Evolutionary conservation across 345 rosid genomes (phyloP).

Genomic region (Lepidium africanum): DNA sequence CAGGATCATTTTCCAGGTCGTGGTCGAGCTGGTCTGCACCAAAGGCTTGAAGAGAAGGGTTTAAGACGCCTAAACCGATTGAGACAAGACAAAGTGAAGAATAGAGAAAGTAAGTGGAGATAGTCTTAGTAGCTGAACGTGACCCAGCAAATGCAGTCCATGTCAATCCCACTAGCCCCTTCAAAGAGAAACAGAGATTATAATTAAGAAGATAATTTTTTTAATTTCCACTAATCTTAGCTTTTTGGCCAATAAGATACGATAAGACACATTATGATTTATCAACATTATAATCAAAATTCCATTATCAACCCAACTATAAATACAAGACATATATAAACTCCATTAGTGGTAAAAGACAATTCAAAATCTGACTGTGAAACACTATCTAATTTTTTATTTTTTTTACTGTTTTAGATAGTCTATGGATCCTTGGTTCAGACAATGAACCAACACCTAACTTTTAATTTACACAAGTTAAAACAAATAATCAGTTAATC

Average conservation of each 20-base stretch:
- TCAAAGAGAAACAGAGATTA: neutral
- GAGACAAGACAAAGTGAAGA: slow-evolving; percentile 71
- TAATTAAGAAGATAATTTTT: neutral
- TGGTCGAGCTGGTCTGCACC: slow-evolving; percentile 76
- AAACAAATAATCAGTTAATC: neutral
- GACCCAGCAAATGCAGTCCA: slow-evolving; percentile 68
- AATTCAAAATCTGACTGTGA: neutral
- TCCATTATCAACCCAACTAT: neutral
- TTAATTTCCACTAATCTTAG: slow-evolving; percentile 9
- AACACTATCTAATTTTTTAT: neutral
- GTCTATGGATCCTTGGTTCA: neutral
- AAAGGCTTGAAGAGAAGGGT: slow-evolving; percentile 90
- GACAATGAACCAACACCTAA: neutral
- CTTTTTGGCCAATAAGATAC: slow-evolving; percentile 5
- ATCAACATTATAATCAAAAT: slow-evolving; percentile 2
- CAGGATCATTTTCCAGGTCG: slow-evolving; percentile 31
- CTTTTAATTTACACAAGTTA: neutral
- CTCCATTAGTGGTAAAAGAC: slow-evolving; percentile 2
- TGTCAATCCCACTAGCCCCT: slow-evolving; percentile 86
- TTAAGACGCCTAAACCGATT: slow-evolving; percentile 74
- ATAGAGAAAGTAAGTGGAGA: slow-evolving; percentile 52
- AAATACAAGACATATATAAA: neutral
- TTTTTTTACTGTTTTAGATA: neutral
- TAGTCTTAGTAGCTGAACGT: slow-evolving; percentile 37
- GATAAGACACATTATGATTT: slow-evolving; percentile 10